Conservation (phyloP, 2,329 filamentous ascomycete species). For the Apiospora phragmitis region DNA sequence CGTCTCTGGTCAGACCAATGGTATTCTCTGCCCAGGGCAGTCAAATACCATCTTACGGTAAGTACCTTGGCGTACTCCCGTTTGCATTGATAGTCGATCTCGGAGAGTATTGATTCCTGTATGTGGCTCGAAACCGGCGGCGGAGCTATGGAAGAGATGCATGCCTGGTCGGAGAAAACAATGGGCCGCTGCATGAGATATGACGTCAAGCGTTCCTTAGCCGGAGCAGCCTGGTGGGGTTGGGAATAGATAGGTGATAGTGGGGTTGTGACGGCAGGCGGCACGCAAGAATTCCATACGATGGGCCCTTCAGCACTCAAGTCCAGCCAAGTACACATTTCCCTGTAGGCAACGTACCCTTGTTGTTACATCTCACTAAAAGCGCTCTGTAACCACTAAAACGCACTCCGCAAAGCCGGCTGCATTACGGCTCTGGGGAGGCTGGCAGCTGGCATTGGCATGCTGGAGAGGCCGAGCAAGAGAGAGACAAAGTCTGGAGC, state of each 20-base stretch:
- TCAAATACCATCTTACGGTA: not conserved
- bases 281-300: not conserved
- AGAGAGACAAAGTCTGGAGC: not conserved
- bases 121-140: not conserved
- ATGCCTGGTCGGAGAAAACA: conserved; percentile 7
- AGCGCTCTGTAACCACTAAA: not conserved
- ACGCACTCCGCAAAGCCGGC: not conserved
- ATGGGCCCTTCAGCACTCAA: not conserved
- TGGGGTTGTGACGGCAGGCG: not conserved
- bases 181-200: not conserved
- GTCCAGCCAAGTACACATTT: not conserved
- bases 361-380: not conserved
- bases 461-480: not conserved
- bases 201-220: not conserved
- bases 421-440: not conserved
- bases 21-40: not conserved
- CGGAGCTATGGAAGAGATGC: not conserved
- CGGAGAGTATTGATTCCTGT: not conserved
- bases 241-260: not conserved
- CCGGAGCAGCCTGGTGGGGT: not conserved
- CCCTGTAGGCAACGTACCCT: not conserved
- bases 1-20: not conserved
- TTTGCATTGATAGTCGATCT: not conserved
- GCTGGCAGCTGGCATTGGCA: not conserved
- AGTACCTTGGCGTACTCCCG: not conserved